Percentiles rank a stretch among this genome's conserved stretches.
phyloP scores from a whole-genome alignment of 257 asterid genomes.

The Coffea canephora region DNA sequence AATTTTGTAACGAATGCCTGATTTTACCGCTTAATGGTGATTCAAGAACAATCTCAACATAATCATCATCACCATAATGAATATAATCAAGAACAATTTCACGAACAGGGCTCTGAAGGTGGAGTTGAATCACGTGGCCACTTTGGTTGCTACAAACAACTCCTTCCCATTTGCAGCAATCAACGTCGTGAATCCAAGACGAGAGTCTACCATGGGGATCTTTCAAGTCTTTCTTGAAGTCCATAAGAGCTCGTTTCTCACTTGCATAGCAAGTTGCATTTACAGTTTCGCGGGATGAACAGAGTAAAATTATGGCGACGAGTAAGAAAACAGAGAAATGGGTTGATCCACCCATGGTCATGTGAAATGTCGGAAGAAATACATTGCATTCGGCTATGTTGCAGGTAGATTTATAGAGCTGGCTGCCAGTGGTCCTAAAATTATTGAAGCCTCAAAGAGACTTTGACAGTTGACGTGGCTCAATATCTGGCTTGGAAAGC shows the following conservation, averaged over 20 bases:
- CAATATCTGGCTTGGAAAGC: too few relatives aligned
- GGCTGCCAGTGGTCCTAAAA: too few relatives aligned
- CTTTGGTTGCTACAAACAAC: conserved; percentile 20
- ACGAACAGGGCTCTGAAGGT: conserved; percentile 5
- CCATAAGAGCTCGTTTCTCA: conserved; percentile 24
- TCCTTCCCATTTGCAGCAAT: conserved; percentile 30
- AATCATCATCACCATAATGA: too few relatives aligned
- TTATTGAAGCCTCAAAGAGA: too few relatives aligned
- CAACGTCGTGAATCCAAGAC: conserved; percentile 18
- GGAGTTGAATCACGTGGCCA: conserved; percentile 20
- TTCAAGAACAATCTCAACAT: too few relatives aligned
- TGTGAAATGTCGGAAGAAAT: too few relatives aligned
- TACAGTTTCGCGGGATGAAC: background rate
- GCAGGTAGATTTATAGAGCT: too few relatives aligned
- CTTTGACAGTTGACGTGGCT: too few relatives aligned
- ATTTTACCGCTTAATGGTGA: conserved; percentile 5
- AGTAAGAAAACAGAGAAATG: background rate
- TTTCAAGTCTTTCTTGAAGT: conserved; percentile 12
- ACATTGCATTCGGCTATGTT: too few relatives aligned
- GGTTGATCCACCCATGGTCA: background rate
- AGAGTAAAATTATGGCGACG: background rate
- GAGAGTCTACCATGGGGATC: conserved; percentile 13
- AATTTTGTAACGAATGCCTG: conserved; percentile 10
- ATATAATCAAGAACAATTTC: too few relatives aligned
- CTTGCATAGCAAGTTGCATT: conserved; percentile 1